Evolutionary conservation across 768 basidiomycete genomes (phyloP), one percentile per base, ranked within the genome.

Genomic region (Tylopilus vinaceipallidus): DNA sequence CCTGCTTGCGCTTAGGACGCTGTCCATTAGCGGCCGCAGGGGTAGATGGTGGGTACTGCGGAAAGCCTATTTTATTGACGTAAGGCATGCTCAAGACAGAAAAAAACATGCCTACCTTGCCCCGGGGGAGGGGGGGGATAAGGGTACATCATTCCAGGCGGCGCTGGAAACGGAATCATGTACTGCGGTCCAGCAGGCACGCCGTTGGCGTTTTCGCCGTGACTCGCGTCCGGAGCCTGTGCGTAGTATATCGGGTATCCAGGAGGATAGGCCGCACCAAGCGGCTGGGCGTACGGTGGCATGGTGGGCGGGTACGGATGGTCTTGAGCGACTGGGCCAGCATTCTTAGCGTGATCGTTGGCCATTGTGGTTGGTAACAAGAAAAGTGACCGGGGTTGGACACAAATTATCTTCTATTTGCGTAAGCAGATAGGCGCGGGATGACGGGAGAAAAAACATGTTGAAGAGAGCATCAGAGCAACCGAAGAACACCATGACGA

Each of bases 1-100:
- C 79, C 52, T 81, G 79, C 49, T 75, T 79, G 50, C 79, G 76
- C 61, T 81, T 81, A 48, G 59, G 44, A 56, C 68, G 63, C 47
- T 53, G 56, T 17, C 64, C 60, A 50, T 58, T 64, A 24, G 58
- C 13, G 9, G 60, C 40, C 38, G 58, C 29, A 39, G 69, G 52
- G 19, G 59, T 43, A 19, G 68, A 47, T 36, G 63, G 58, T 34
- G 59, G 44, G 47, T 55, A 68, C 50, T 68, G 69, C 19, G 71
- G 59, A 44, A 65, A 69, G 19, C 47, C 68, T 72, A 48, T 30
- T 49, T 58, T 50, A 58, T 60, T 52, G 41, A 58, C 38, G 45
- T 60, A 53, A 58, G 50, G 23, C 13, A 26, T 24, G 27, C 10
- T 24, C n/a, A 23, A 35, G 35, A 30, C 23, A 17, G 5, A 10